Evolutionary conservation across 805 yeast species (phyloP), one percentile per base, ranked within the genome.

Genomic region (Phaffomyces antillensis): DNA sequence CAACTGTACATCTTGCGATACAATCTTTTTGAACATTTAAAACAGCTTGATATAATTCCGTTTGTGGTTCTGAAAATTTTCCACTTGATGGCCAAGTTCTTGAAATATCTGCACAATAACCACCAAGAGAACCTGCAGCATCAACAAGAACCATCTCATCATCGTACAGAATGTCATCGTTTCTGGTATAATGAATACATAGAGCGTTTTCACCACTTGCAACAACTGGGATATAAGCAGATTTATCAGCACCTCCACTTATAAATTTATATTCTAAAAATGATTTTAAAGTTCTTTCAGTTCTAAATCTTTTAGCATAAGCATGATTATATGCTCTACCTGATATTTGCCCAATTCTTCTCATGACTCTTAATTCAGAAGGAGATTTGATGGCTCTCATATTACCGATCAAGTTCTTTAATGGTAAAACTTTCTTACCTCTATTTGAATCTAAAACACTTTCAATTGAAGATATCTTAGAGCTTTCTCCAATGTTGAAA

Each of bases 11-110:
- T 45, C 76, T 63, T 24, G 74, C 77, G 47, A 93, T 88, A 58
- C 96, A 86, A 43, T 75, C 67, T 59, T 82, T 83, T 55, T 93
- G 86, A 16, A 88, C 95, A 52, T 80, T 80, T 39, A 93, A 67
- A 6, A 93, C 96, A 3, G 91, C 96, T 54, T 87, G 84, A 60
- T 93, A 93, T 18, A 93, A 65, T 48, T 91, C 98, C 42, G 73
- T 74, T 63, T 93, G 99, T 3, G 96, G 79, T 10, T 70, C 76
- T 3, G 85, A 65, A 61, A 93, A 93, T 40, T 65, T 68, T 3
- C 95, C 87, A 34, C 75, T 75, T 40, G 81, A 83, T 6, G 99
- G 99, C 97, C 98, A 93, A 0, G 97, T 84, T 51, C 99, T 75
- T 2, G 98, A 90, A 39, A 93, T 93, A 64, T 93, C 99, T 1